Evolutionary conservation across 257 asterid genomes (phyloP).

Genomic region (Plantago ovata): DNA sequence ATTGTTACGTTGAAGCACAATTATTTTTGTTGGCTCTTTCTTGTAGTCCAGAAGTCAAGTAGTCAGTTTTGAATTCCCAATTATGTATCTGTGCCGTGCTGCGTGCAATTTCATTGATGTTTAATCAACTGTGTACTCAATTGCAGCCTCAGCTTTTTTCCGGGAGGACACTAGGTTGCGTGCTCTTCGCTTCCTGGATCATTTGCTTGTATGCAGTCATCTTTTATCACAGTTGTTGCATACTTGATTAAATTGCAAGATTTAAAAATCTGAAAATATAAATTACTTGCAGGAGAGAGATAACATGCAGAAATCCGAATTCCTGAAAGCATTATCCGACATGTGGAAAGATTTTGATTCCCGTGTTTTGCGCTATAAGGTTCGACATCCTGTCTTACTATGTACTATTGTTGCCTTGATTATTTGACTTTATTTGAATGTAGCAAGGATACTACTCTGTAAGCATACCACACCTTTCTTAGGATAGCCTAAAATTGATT

Average conservation of each 20-base stretch:
- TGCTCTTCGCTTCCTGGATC: slow-evolving; percentile 99
- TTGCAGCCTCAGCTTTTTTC: slow-evolving; percentile 91
- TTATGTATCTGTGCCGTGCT: slow-evolving; percentile 1
- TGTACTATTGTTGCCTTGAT: slow-evolving; percentile 10
- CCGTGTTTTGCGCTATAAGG: slow-evolving; percentile 99
- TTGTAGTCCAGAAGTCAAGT: too few relatives aligned
- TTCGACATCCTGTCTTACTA: slow-evolving; percentile 30
- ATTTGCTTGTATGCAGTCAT: slow-evolving; percentile 74
- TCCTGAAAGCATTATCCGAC: slow-evolving; percentile 91
- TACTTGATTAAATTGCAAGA: slow-evolving; percentile 13
- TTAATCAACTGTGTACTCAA: slow-evolving; percentile 12
- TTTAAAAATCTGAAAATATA: slow-evolving; percentile 15
- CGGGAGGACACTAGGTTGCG: slow-evolving; percentile 97
- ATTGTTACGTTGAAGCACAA: too few relatives aligned
- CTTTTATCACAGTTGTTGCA: slow-evolving; percentile 24
- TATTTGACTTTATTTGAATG: slow-evolving; percentile 1
- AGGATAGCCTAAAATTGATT: slow-evolving; percentile 14
- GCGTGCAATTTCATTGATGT: slow-evolving; percentile 4
- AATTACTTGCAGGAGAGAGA: slow-evolving; percentile 86
- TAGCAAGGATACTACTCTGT: too few relatives aligned
- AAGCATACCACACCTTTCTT: neutral
- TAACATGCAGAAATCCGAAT: slow-evolving; percentile 96
- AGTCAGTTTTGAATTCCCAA: slow-evolving; percentile 5
- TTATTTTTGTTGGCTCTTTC: too few relatives aligned
- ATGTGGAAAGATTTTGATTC: slow-evolving; percentile 99